These are phyloP conservation scores for Saccharomyces paradoxus DNA, from an alignment of 805 yeast genomes.

Conservation along the genomic window DNA sequence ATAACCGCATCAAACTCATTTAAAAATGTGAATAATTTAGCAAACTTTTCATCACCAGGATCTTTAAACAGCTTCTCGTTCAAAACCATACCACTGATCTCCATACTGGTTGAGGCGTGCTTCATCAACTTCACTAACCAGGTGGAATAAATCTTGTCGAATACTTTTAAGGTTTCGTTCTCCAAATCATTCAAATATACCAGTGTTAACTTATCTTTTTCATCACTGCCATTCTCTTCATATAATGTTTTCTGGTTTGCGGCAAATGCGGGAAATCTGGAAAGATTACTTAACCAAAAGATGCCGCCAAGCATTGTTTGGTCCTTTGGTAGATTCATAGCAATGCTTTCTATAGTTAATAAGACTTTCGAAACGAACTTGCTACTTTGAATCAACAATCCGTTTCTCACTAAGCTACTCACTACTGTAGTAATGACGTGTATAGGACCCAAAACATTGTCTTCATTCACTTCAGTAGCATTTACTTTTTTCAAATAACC, in stretches of 20 bases:
- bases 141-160: background rate
- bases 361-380: constrained; percentile 82
- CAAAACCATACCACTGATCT: background rate
- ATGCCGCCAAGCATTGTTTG: constrained; percentile 88
- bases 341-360: constrained; percentile 77
- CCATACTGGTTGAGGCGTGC: background rate
- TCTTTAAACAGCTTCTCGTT: background rate
- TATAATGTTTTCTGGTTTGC: background rate
- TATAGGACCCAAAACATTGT: constrained; percentile 92
- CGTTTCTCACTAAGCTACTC: constrained; percentile 97
- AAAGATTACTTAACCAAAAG: constrained; percentile 94
- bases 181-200: background rate
- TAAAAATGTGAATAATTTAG: background rate
- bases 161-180: background rate
- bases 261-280: constrained; percentile 46
- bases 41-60: background rate
- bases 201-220: background rate
- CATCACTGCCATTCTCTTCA: background rate
- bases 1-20: background rate
- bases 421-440: constrained; percentile 84
- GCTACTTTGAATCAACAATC: constrained; percentile 89
- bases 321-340: constrained; percentile 70
- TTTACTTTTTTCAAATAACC: constrained; percentile 78
- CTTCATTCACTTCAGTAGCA: constrained; percentile 80
- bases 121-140: background rate